Conservation (phyloP, 306 rosid genomes). For the Sesbania bispinosa region DNA sequence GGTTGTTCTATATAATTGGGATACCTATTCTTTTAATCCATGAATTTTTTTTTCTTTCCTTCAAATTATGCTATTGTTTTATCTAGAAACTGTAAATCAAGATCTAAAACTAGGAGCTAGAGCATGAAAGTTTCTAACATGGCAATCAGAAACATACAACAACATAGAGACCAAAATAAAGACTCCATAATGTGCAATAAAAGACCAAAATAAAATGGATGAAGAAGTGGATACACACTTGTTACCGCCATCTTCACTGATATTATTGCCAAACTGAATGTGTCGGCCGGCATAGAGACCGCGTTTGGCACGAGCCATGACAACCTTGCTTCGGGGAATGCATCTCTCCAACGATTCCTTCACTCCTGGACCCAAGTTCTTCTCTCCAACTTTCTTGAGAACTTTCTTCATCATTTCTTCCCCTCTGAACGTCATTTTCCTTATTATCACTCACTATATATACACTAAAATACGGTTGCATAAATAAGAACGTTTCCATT, state of each 20-base stretch:
- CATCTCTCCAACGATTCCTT: constrained; percentile 64
- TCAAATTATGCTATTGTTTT: neutral
- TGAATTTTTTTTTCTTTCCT: neutral
- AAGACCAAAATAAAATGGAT: neutral
- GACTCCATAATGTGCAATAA: too few relatives aligned
- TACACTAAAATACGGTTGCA: too few relatives aligned
- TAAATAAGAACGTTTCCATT: too few relatives aligned
- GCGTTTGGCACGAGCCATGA: constrained; percentile 87
- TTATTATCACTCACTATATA: neutral
- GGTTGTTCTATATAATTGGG: neutral
- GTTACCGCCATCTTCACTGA: constrained; percentile 98
- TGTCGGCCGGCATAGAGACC: constrained; percentile 87
- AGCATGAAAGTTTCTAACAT: neutral
- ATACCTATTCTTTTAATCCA: neutral
- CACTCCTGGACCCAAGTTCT: constrained; percentile 52
- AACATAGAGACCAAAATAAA: too few relatives aligned
- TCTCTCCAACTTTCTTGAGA: constrained; percentile 66
- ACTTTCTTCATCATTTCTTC: constrained; percentile 82
- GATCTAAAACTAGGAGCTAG: neutral
- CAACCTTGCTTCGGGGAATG: constrained; percentile 64
- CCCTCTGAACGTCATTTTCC: constrained; percentile 73
- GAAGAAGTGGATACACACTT: constrained; percentile 45
- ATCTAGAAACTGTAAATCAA: neutral
- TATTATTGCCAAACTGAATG: constrained; percentile 77
- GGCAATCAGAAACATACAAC: too few relatives aligned